These are phyloP conservation scores for Blastobotrys arbuscula DNA, from an alignment of 1,139 yeast species.

Conservation along the genomic window DNA sequence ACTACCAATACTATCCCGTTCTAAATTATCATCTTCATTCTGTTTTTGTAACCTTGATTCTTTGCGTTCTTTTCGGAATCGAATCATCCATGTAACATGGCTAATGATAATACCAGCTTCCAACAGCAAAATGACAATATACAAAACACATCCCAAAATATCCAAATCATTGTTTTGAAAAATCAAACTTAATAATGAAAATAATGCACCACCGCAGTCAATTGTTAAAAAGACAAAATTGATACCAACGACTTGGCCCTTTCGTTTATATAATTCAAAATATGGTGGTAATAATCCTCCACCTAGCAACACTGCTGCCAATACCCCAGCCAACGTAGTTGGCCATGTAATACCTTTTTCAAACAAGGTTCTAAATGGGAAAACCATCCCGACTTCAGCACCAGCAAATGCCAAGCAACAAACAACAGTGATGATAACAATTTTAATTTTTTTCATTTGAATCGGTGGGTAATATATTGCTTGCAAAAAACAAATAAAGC, in stretches of 20 bases:
- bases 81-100: conserved; percentile 65
- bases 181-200: conserved; percentile 55
- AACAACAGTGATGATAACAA: conserved; percentile 11
- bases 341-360: conserved; percentile 63
- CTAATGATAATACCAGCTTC: conserved; percentile 73
- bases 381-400: conserved; percentile 61
- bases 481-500: conserved; percentile 66
- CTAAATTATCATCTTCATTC: neutral
- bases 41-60: neutral
- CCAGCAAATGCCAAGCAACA: conserved; percentile 45
- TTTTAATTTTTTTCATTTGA: conserved; percentile 20
- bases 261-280: conserved; percentile 69
- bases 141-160: conserved; percentile 69
- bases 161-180: conserved; percentile 44
- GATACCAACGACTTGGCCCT: conserved; percentile 83
- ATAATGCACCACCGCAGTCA: conserved; percentile 77
- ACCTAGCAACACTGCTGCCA: conserved; percentile 72
- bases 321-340: conserved; percentile 64
- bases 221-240: conserved; percentile 74
- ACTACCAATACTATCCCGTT: neutral
- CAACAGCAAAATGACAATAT: conserved; percentile 61
- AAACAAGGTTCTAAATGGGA: conserved; percentile 65
- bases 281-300: conserved; percentile 84
- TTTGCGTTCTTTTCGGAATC: conserved; percentile 37
- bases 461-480: conserved; percentile 75